Percentiles rank a stretch among this genome's conserved stretches.
These are phyloP conservation scores for Ligustrum vulgare DNA, from an alignment of 257 asterid genomes.

Conservation along the genomic window DNA sequence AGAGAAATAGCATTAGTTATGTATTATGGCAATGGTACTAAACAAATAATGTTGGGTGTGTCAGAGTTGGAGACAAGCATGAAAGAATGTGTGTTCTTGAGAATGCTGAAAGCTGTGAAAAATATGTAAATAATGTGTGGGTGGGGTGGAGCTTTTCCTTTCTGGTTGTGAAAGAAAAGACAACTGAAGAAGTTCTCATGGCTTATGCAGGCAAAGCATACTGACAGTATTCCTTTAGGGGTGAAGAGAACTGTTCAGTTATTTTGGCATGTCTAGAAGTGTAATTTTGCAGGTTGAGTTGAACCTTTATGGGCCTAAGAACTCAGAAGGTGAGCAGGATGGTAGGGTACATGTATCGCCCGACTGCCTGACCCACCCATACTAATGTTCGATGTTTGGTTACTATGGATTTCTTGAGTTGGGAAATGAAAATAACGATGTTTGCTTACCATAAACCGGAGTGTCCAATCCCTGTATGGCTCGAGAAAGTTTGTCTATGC, in stretches of 20 bases:
- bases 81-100: slow-evolving; percentile 49
- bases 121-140: slow-evolving; percentile 3
- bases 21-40: neutral
- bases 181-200: slow-evolving; percentile 22
- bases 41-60: slow-evolving; percentile 13
- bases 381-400: neutral
- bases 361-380: no score
- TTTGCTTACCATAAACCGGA: no score
- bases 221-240: slow-evolving; percentile 27
- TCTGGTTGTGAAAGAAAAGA: neutral
- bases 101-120: slow-evolving; percentile 52
- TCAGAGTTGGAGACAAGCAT: slow-evolving; percentile 36
- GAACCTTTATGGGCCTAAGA: no score
- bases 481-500: no score
- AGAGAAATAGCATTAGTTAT: no score
- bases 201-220: slow-evolving; percentile 23
- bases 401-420: no score
- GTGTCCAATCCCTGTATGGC: no score
- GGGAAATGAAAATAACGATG: no score
- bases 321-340: neutral
- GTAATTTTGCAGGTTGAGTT: neutral
- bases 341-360: neutral
- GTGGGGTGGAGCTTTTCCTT: neutral
- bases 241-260: slow-evolving; percentile 17
- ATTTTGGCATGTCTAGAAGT: neutral